Base-by-base conservation (phyloP, 2,329 filamentous ascomycete species). In the Sphaerulina musiva region DNA sequence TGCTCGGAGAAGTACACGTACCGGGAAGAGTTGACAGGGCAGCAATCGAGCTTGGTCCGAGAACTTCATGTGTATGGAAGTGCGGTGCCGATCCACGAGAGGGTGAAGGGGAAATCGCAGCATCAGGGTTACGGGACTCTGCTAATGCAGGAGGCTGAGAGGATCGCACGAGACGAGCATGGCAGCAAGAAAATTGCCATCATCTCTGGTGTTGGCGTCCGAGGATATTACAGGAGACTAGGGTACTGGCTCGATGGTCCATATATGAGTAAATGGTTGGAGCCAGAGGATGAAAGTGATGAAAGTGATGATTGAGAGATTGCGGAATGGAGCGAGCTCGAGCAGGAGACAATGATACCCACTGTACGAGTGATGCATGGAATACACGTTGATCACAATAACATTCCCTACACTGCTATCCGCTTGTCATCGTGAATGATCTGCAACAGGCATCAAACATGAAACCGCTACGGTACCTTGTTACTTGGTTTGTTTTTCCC, bases 51-150 rank as follows among this genome's bases (percentile, higher is more conserved):
- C 71, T 79, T 98, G 64, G 91, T 98, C 4, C 81, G 93, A 47
- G 93, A 98, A 72, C 77, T 98, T 52, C 93, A 98, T 72, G 93
- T 98, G 1, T 98, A 98, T 69, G 93, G 93, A 6, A 92, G 89
- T 17, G 93, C 95, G 0, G 93, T 98, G n/a, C 95, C 93, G 0
- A 88, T 98, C 44, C 93, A 98, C 72, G 92, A 90, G 7, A 81
- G 95, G 53, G 93, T 98, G 64, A 90, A 92, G 17, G 85, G 87
- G 72, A 97, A 97, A 73, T 97, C 97, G 73, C 93, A 98, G 75
- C 93, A 98, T 73, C 93, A 96, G 70, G 93, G 93, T 0, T 98
- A 95, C 62, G 93, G 93, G 46, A 98, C 93, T 1, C 72, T 98
- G 57, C 69, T 98, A 61, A 98, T 98, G 95, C 92, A 97, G 68